Conservation (phyloP, 306 rosid genomes). For the Vachellia pachyceras region DNA sequence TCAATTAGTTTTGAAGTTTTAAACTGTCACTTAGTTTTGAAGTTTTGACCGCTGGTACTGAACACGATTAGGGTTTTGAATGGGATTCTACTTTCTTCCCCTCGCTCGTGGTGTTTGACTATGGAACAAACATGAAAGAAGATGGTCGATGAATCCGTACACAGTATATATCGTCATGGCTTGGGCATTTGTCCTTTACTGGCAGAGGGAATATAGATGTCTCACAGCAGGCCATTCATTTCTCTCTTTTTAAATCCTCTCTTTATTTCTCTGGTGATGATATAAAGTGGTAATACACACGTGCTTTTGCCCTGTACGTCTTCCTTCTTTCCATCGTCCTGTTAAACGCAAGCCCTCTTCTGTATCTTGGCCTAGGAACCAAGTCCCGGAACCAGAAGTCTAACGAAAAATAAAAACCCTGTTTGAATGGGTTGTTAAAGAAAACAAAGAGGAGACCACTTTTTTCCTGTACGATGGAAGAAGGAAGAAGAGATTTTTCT, state of each 20-base stretch:
- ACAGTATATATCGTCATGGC: background rate
- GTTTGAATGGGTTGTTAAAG: too few species aligned
- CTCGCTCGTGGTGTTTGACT: background rate
- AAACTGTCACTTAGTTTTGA: background rate
- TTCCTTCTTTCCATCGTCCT: too few species aligned
- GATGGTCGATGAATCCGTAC: slow-evolving; percentile 24
- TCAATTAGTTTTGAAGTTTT: background rate
- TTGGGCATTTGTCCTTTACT: slow-evolving; percentile 31
- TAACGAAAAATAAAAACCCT: too few species aligned
- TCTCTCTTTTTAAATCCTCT: background rate
- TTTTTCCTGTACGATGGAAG: too few species aligned
- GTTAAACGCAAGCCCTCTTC: background rate
- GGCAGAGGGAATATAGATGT: slow-evolving; percentile 38
- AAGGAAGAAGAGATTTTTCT: too few species aligned
- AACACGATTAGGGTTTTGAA: too few species aligned
- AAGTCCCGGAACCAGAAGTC: background rate
- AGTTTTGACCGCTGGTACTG: background rate
- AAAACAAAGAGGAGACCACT: too few species aligned
- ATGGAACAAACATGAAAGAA: background rate
- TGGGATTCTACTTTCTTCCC: background rate
- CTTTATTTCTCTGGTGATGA: background rate
- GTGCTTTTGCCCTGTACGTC: background rate
- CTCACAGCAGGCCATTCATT: slow-evolving; percentile 10
- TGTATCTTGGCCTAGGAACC: background rate
- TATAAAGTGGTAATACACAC: background rate